A percentile compares a stretch with the other conserved stretches of the same genome.
These are phyloP conservation scores for Exophiala dermatitidis DNA, from an alignment of 2,329 filamentous ascomycete species.

Conservation along the genomic window DNA sequence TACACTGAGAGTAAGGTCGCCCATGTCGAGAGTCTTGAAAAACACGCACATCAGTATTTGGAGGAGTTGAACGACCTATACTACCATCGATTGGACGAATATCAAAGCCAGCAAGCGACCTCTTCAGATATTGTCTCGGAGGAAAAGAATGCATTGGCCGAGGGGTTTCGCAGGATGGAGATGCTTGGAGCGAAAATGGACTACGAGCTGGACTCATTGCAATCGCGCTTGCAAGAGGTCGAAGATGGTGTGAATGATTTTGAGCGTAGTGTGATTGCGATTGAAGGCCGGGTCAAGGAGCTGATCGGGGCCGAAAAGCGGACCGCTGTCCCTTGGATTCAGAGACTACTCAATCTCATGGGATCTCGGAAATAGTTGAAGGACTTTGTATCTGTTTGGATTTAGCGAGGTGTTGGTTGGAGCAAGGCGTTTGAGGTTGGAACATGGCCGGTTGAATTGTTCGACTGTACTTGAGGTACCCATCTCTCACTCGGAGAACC, in stretches of 20 bases:
- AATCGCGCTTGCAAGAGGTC: constrained; percentile 74
- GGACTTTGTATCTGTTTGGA: neutral
- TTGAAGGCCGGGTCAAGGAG: constrained; percentile 58
- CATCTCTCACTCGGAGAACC: too few relatives aligned
- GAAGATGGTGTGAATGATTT: constrained; percentile 76
- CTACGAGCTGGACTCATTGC: constrained; percentile 79
- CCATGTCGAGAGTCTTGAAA: constrained; percentile 53
- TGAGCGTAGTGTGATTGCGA: constrained; percentile 66
- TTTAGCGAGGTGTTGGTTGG: neutral
- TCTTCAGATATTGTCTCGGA: constrained; percentile 62
- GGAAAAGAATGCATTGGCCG: constrained; percentile 61
- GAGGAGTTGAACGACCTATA: constrained; percentile 62
- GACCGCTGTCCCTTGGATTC: constrained; percentile 12
- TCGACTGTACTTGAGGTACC: too few relatives aligned
- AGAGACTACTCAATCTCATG: constrained; percentile 14
- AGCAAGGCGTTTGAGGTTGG: constrained; percentile 9
- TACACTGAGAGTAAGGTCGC: constrained; percentile 40
- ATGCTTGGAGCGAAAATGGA: constrained; percentile 76
- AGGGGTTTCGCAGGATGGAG: constrained; percentile 71
- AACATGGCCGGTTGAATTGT: too few relatives aligned
- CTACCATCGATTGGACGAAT: constrained; percentile 61
- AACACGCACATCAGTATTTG: constrained; percentile 55
- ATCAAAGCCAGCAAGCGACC: constrained; percentile 59
- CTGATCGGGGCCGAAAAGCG: constrained; percentile 50
- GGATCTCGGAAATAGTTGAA: constrained; percentile 9